These are phyloP conservation scores for Bassia scoparia DNA, from an alignment of 148 eudicot genomes.

Conservation along the genomic window DNA sequence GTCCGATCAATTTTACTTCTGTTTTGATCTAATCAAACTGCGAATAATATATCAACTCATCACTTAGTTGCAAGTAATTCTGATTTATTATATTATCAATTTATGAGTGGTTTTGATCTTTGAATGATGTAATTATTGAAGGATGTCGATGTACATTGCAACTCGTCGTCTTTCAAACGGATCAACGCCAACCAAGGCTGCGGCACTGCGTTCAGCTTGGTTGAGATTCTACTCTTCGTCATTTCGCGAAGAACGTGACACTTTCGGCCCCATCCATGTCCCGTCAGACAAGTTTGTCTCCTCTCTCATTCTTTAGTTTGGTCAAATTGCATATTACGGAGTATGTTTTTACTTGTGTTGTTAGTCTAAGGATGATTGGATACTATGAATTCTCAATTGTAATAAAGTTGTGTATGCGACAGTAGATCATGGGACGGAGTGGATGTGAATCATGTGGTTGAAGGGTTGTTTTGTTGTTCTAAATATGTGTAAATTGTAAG, in stretches of 20 bases:
- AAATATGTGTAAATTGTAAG: not conserved
- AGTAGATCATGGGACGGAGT: not conserved
- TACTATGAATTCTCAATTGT: not conserved
- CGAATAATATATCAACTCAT: no score
- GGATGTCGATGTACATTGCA: slow-evolving; percentile 5
- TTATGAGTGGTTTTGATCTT: no score
- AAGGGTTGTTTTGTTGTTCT: not conserved
- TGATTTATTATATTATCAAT: no score
- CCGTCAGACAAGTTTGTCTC: slow-evolving; percentile 66
- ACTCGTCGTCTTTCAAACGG: slow-evolving; percentile 10
- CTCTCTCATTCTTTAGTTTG: not conserved
- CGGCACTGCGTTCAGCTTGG: slow-evolving; percentile 30
- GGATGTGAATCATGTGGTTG: not conserved
- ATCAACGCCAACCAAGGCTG: slow-evolving; percentile 29
- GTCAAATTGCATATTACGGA: not conserved
- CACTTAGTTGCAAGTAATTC: no score
- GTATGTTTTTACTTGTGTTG: not conserved
- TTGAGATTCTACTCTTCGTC: slow-evolving; percentile 50
- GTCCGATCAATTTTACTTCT: no score
- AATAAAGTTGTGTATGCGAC: not conserved
- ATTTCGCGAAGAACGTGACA: slow-evolving; percentile 77
- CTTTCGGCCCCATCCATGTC: slow-evolving; percentile 80
- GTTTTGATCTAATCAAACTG: no score
- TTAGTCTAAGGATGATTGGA: not conserved
- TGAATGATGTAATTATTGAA: no score